phyloP scores from a whole-genome alignment of 805 yeast species.

The Suhomyces xylopsoci region DNA sequence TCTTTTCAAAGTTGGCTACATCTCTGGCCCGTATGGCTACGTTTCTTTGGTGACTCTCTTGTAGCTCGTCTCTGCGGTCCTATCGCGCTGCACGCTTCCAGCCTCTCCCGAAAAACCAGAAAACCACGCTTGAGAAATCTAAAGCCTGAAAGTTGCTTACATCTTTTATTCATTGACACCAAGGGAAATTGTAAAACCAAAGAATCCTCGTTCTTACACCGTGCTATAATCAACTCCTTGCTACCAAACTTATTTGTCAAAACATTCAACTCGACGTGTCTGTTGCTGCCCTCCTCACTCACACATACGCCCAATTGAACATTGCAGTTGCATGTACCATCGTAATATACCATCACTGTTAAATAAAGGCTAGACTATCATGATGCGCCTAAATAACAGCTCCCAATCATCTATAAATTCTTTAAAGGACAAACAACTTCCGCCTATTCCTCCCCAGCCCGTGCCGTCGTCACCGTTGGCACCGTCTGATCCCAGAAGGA shows the following conservation, averaged over 20 bases:
- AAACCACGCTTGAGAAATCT: neutral
- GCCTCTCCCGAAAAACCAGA: neutral
- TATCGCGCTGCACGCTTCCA: neutral
- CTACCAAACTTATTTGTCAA: neutral
- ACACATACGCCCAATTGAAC: neutral
- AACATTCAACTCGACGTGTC: neutral
- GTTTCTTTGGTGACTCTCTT: neutral
- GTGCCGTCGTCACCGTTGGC: constrained; percentile 6
- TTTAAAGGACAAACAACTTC: constrained; percentile 32
- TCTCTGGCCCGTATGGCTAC: neutral
- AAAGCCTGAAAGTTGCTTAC: neutral
- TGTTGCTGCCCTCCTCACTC: neutral
- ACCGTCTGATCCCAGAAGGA: neutral
- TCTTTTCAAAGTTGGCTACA: neutral
- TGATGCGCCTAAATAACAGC: constrained; percentile 17
- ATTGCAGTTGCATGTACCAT: neutral
- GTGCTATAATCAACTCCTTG: neutral
- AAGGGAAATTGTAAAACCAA: neutral
- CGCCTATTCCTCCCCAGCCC: constrained; percentile 31
- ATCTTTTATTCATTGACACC: neutral
- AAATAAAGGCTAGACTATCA: neutral
- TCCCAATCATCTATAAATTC: constrained; percentile 22
- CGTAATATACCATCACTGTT: neutral
- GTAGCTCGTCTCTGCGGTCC: neutral
- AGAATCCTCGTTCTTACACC: neutral